Base-by-base conservation (phyloP, 257 asterid species). In the Verbascum thapsus region DNA sequence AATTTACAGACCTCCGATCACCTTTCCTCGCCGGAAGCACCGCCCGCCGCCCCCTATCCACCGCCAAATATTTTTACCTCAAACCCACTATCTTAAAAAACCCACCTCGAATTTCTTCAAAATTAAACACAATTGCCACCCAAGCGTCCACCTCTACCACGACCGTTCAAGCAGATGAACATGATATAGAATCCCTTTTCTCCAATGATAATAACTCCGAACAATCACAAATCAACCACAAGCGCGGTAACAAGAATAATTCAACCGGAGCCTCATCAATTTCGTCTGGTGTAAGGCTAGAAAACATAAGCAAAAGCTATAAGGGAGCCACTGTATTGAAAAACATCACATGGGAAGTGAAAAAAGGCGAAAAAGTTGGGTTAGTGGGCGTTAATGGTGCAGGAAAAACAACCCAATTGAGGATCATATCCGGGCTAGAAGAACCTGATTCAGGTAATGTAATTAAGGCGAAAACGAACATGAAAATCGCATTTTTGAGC, bases 311-410 rank as follows among this genome's bases (percentile, higher is more conserved):
- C 60, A 94, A 85, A 68, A 84, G 72, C 40, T 92, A 90, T 51
- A 94, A 94, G 72, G 96, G 97, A 0, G 83, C 74, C 15, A 94
- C 99, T 1, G 90, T 94, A 17, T 57, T 94, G 90, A 94, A 82
- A 68, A 76, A 85, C 65, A 80, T 94, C 11, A 89, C 45, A 23
- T 94, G 99, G 99, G 99, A 87, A 63, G 99, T 94, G 67, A 90
- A 90, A 15, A 94, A 83, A 20, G 96, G 95, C 0, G 97, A 94
- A 71, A 94, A 94, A 50, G 99, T 94, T 0, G 99, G 99, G 12
- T 61, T 94, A 18, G 99, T 94, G 26, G 99, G 99, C 34, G 99
- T 94, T 26, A 94, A 94, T 69, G 99, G 99, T 16, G 99, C 99
- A 0, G 99, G 99, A 7, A 94, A 94, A 56, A 94, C 99, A 11